phyloP scores from a whole-genome alignment of 768 basidiomycete genomes.

The Suillus lakei region DNA sequence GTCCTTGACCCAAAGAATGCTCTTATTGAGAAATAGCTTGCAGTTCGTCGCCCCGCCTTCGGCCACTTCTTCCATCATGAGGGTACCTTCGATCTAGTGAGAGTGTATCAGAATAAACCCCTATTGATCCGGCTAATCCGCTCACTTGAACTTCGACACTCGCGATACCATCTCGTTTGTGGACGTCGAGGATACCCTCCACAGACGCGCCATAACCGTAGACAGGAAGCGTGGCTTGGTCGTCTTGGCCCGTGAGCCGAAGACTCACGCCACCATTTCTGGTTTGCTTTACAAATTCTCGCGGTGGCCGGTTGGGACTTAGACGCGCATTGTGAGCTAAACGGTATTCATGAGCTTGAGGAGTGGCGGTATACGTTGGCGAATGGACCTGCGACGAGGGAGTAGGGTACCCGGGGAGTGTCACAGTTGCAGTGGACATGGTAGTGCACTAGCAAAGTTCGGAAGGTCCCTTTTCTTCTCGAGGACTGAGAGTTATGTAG shows the following conservation, averaged over 20 bases:
- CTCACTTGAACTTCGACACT: conserved; percentile 69
- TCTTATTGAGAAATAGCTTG: conserved; percentile 55
- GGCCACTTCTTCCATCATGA: conserved; percentile 64
- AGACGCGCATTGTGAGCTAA: conserved; percentile 49
- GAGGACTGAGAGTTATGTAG: conserved; percentile 14
- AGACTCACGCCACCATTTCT: conserved; percentile 57
- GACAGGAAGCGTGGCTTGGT: conserved; percentile 54
- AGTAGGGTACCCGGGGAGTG: conserved; percentile 53
- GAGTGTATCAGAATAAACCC: conserved; percentile 1
- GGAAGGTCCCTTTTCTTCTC: neutral
- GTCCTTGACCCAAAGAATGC: conserved; percentile 63
- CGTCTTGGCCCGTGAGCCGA: conserved; percentile 56
- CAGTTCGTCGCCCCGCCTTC: conserved; percentile 64
- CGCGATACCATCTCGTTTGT: conserved; percentile 57
- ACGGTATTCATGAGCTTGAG: conserved; percentile 56
- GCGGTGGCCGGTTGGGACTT: conserved; percentile 43
- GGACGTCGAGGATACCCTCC: conserved; percentile 59
- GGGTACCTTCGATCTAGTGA: conserved; percentile 61
- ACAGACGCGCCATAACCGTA: conserved; percentile 58
- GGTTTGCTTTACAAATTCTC: conserved; percentile 62
- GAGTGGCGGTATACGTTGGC: conserved; percentile 59
- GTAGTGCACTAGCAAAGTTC: conserved; percentile 25
- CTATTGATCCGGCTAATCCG: conserved; percentile 5
- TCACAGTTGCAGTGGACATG: conserved; percentile 61
- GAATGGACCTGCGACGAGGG: conserved; percentile 44